A percentile compares a stretch with the other conserved stretches of the same genome.
These are phyloP conservation scores for Phaeosphaeriaceae sp. DNA, from an alignment of 2,329 filamentous ascomycete genomes.

Conservation along the genomic window DNA sequence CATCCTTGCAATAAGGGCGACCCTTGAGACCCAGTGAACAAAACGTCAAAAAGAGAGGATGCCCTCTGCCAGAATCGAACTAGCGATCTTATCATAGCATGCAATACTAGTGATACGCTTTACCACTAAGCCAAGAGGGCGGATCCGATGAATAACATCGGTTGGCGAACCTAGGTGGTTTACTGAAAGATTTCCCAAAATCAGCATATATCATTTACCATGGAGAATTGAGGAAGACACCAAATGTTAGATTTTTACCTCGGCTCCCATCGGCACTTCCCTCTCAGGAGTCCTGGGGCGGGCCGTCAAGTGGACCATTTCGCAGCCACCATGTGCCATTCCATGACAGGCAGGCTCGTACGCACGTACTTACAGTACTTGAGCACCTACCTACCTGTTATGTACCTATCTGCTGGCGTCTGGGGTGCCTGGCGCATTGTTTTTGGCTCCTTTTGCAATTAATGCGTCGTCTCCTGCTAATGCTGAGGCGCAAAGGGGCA, in stretches of 20 bases:
- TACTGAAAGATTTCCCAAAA: not conserved
- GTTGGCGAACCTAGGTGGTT: slow-evolving; percentile 10
- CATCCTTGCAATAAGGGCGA: too few relatives aligned
- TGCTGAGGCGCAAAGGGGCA: slow-evolving; percentile 4
- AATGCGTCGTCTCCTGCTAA: slow-evolving; percentile 6
- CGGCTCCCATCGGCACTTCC: too few relatives aligned
- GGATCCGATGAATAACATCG: slow-evolving; percentile 9
- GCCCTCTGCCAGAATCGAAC: slow-evolving; percentile 37
- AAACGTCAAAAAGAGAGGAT: slow-evolving; percentile 12
- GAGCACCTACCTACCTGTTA: too few relatives aligned
- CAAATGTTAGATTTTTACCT: too few relatives aligned
- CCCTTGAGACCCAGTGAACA: not conserved
- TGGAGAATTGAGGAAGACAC: too few relatives aligned
- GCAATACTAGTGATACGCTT: slow-evolving; percentile 39
- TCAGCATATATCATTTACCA: not conserved
- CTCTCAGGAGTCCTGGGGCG: not conserved
- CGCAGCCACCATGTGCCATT: not conserved
- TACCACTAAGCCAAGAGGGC: slow-evolving; percentile 42
- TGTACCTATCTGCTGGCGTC: not conserved
- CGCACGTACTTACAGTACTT: not conserved
- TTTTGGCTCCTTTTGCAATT: not conserved
- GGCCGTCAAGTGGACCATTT: not conserved
- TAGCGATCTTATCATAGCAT: slow-evolving; percentile 37
- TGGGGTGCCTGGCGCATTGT: not conserved
- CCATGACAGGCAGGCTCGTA: not conserved